These are phyloP conservation scores for Ilyonectria mors-panacis DNA, from an alignment of 2,329 filamentous ascomycete genomes.

Conservation along the genomic window DNA sequence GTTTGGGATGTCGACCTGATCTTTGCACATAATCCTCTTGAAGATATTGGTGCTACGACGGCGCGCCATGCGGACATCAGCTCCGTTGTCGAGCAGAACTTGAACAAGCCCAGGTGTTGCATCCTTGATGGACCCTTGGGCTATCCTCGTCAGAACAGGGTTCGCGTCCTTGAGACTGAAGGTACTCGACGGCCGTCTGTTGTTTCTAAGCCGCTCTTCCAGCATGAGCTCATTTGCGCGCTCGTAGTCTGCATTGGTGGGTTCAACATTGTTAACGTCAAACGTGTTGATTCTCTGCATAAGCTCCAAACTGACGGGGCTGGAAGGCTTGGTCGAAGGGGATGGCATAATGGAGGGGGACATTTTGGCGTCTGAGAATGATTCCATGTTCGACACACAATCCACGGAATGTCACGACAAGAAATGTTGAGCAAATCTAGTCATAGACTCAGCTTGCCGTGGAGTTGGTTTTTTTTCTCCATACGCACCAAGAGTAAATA, in stretches of 20 bases:
- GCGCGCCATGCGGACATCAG: constrained; percentile 1
- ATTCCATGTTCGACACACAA: background rate
- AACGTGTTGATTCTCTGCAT: background rate
- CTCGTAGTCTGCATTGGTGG: background rate
- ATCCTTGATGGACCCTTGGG: background rate
- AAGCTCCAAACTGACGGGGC: background rate
- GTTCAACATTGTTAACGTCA: background rate
- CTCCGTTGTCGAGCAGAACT: constrained; percentile 5
- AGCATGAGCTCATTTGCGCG: constrained; percentile 5
- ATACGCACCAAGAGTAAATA: too few relatives aligned
- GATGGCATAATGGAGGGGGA: background rate
- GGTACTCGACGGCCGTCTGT: background rate
- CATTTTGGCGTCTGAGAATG: background rate
- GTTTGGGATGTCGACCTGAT: constrained; percentile 21
- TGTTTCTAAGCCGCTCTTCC: background rate
- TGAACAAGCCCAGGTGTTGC: background rate
- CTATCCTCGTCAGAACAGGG: background rate
- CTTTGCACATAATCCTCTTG: constrained; percentile 1
- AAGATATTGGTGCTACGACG: constrained; percentile 6
- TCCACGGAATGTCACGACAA: background rate
- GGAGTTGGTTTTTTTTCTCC: too few relatives aligned
- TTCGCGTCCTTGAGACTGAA: constrained; percentile 11
- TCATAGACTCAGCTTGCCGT: too few relatives aligned
- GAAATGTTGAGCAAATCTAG: background rate
- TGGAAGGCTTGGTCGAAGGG: background rate